Percentiles rank a stretch among this genome's conserved stretches.
phyloP scores from a whole-genome alignment of 2,329 filamentous ascomycete genomes.

The Teratosphaeria zuluensis region DNA sequence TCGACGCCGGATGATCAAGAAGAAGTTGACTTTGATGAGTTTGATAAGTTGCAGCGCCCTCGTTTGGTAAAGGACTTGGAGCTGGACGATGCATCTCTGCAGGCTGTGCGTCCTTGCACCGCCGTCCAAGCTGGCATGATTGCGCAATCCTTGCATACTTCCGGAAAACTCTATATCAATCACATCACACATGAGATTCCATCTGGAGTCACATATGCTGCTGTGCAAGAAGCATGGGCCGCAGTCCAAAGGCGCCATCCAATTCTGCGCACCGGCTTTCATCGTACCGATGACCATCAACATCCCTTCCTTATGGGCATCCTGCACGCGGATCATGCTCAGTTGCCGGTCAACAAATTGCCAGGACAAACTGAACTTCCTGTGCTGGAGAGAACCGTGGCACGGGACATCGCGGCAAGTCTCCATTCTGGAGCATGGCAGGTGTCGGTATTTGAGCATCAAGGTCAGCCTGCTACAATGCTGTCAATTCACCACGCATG shows the following conservation, averaged over 20 bases:
- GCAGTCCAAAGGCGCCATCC: conserved; percentile 46
- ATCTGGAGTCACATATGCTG: conserved; percentile 26
- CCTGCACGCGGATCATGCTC: conserved; percentile 30
- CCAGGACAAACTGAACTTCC: neutral
- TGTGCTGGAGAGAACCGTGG: neutral
- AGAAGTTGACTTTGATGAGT: conserved; percentile 39
- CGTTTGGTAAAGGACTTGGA: conserved; percentile 23
- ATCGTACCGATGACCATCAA: conserved; percentile 48
- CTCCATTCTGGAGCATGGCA: conserved; percentile 49
- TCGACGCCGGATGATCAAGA: neutral
- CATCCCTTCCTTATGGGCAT: conserved; percentile 67
- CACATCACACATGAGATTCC: conserved; percentile 49
- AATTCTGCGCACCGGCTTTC: conserved; percentile 70
- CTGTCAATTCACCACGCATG: conserved; percentile 67
- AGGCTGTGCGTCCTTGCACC: conserved; percentile 65
- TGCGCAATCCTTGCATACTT: conserved; percentile 59
- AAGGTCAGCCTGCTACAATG: conserved; percentile 27
- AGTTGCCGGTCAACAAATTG: neutral
- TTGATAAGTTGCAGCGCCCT: conserved; percentile 36
- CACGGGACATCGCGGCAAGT: conserved; percentile 15
- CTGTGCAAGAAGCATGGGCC: conserved; percentile 51
- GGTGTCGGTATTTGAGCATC: conserved; percentile 38
- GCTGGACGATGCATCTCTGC: conserved; percentile 32
- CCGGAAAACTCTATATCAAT: conserved; percentile 67
- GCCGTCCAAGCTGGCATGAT: conserved; percentile 72